A percentile compares a stretch with the other conserved stretches of the same genome.
Evolutionary conservation across 2,329 filamentous ascomycete species (phyloP).

Genomic region (Purpureocillium lavendulum): DNA sequence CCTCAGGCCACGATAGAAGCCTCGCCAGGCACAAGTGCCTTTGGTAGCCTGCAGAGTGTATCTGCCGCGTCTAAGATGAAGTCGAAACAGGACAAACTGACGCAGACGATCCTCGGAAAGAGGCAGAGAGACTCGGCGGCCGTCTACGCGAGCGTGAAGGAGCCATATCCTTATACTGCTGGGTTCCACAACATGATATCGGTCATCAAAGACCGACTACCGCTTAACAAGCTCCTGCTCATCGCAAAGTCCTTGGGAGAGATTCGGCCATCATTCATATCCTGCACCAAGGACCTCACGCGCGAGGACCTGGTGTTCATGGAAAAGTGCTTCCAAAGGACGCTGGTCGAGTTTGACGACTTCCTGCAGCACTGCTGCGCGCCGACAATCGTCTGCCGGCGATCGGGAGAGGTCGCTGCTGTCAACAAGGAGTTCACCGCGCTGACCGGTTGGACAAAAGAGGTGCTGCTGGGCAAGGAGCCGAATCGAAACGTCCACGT

Average conservation of each 20-base stretch:
- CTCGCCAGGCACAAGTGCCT: slow-evolving; percentile 30
- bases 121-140: slow-evolving; percentile 65
- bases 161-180: slow-evolving; percentile 84
- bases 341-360: slow-evolving; percentile 86
- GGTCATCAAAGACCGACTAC: slow-evolving; percentile 70
- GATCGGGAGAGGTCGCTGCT: slow-evolving; percentile 89
- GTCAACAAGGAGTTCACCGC: slow-evolving; percentile 97
- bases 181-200: slow-evolving; percentile 85
- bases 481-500: slow-evolving; percentile 82
- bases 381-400: slow-evolving; percentile 82
- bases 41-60: slow-evolving; percentile 16
- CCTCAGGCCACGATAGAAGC: slow-evolving; percentile 51
- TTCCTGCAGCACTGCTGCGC: slow-evolving; percentile 84
- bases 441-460: slow-evolving; percentile 87
- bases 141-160: slow-evolving; percentile 82
- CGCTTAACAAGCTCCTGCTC: slow-evolving; percentile 65
- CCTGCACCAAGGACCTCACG: slow-evolving; percentile 82
- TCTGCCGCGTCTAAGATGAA: slow-evolving; percentile 28
- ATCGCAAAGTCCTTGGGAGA: slow-evolving; percentile 84
- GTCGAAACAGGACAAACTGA: slow-evolving; percentile 31
- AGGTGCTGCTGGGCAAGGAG: slow-evolving; percentile 79
- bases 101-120: slow-evolving; percentile 48
- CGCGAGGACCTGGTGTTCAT: slow-evolving; percentile 89
- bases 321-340: slow-evolving; percentile 94
- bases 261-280: slow-evolving; percentile 88